Base-by-base conservation (phyloP, 805 yeast genomes). In the Saccharomycopsis oosterbeekiorum region DNA sequence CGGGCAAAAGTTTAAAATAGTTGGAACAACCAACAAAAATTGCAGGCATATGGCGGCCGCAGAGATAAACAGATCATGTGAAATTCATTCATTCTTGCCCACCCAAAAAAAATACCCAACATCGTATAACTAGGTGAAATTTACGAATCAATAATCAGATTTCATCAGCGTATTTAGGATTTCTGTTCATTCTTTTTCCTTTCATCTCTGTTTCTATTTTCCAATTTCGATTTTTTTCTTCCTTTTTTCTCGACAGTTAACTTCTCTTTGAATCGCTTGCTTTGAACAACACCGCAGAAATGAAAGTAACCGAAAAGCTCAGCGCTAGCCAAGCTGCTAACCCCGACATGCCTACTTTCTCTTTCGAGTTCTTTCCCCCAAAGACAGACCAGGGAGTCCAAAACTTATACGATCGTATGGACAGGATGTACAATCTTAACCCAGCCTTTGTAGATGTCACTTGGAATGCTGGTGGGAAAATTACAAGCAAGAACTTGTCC, bases 391-490 rank as follows among this genome's bases (percentile, higher is more conserved):
- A 94, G 73, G 99, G 99, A 71, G 94, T 93, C 26, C 97, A 91
- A 72, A 94, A 94, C 71, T 78, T 94, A 62, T 93, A 92, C 75
- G 98, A 94, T 73, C 81, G 99, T 71, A 93, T 94, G 92, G 98
- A 94, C 70, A 83, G 97, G 72, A 94, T 94, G 99, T 90, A 89
- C 73, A 89, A 88, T 66, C 78, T 90, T 68, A 85, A 85, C 65
- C 99, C 99, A 1, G 84, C 88, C 65, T 94, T 94, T 73, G 85
- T 94, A 62, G 99, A 94, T 71, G 88, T 94, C 65, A 94, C 99
- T 0, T 94, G 99, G 99, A 93, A 93, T 70, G 99, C 99, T 2
- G 99, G 99, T 50, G 98, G 98, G 5, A 80, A 96, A 56, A 74
- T 87, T 57, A 85, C 96, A 5, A 53, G 39, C 26, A 24, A n/a